These are phyloP conservation scores for Plasmodium cynomolgi DNA, from an alignment of 169 alveolate genomes.

Conservation along the genomic window DNA sequence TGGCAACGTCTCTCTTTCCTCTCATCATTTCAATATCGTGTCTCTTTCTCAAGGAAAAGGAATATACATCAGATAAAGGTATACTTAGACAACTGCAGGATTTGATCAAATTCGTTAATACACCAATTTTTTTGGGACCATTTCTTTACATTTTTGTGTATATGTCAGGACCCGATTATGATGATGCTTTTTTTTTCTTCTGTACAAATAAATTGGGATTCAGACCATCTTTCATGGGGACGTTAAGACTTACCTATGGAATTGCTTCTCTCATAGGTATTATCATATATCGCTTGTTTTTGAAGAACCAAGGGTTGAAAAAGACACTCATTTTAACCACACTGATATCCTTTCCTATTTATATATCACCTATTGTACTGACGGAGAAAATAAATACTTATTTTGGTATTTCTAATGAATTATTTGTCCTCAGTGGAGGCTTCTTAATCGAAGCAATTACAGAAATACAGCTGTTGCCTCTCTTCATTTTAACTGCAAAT, in stretches of 20 bases:
- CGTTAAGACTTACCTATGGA: conserved; percentile 93
- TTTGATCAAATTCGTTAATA: conserved; percentile 86
- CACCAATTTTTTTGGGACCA: conserved; percentile 92
- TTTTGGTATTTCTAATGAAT: conserved; percentile 91
- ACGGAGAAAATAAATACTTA: conserved; percentile 89
- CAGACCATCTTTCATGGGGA: conserved; percentile 94
- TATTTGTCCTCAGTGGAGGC: conserved; percentile 93
- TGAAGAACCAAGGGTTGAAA: conserved; percentile 89
- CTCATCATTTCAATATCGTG: conserved; percentile 86
- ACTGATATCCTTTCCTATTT: conserved; percentile 87
- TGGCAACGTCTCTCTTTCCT: conserved; percentile 92
- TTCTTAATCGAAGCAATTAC: conserved; percentile 93
- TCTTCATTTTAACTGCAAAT: conserved; percentile 93
- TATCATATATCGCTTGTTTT: conserved; percentile 88
- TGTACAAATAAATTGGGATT: conserved; percentile 93
- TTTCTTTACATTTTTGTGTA: conserved; percentile 90
- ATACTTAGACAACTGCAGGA: conserved; percentile 83
- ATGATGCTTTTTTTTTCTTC: conserved; percentile 95
- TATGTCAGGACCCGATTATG: conserved; percentile 92
- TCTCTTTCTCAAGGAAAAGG: conserved; percentile 88
- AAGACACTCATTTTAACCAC: conserved; percentile 91
- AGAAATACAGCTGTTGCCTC: conserved; percentile 93
- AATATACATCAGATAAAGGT: conserved; percentile 77
- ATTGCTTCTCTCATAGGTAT: conserved; percentile 93
- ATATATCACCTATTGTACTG: conserved; percentile 86